Evolutionary conservation across 2,329 filamentous ascomycete species (phyloP), one percentile per base, ranked within the genome.

Genomic region (Waltergamsia citrina): DNA sequence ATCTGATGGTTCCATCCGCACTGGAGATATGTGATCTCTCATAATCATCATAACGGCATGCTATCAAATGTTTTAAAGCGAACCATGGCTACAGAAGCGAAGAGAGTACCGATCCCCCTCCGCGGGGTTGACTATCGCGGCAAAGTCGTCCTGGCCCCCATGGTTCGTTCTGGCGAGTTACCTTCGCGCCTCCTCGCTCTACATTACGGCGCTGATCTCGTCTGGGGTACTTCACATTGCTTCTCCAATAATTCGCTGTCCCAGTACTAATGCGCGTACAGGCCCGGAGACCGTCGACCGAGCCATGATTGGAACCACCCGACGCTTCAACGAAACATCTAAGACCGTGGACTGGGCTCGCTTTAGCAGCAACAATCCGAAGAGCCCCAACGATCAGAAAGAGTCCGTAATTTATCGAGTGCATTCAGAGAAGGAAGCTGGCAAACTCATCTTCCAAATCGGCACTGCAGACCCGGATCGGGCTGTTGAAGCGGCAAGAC

Each of bases 151-250:
- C 81, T 98, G 42, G 92, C 92, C 41, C 92, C 92, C 26, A 98
- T 98, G 92, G 90, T 95, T 38, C 82, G 92, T 46, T 94, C 86
- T n/a, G 92, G 92, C 52, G 92, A 98, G 65, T 67, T 95, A 40
- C 90, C 92, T 4, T 92, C 85, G 25, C 80, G 92, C 38, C 71
- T 98, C 18, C 63, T 94, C 28, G 85, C 92, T 21, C 74, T 98
- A 41, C 84, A 93, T 52, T 96, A 98, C 56, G 92, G 92, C 44
- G 92, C 92, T 34, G 92, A 98, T 59, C 69, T 98, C 12, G 92
- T 98, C 44, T 98, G 92, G 90, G 90, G 81, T 84, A 57, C 45
- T 69, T 62, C 24, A 15, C 8, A 16, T 18, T 25, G 3, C 28
- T n/a, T 10, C 29, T 15, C n/a, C 9, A 7, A 9, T 4, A 14